These are phyloP conservation scores for Plasmodium yoelii DNA, from an alignment of 169 alveolate genomes.

Conservation along the genomic window DNA sequence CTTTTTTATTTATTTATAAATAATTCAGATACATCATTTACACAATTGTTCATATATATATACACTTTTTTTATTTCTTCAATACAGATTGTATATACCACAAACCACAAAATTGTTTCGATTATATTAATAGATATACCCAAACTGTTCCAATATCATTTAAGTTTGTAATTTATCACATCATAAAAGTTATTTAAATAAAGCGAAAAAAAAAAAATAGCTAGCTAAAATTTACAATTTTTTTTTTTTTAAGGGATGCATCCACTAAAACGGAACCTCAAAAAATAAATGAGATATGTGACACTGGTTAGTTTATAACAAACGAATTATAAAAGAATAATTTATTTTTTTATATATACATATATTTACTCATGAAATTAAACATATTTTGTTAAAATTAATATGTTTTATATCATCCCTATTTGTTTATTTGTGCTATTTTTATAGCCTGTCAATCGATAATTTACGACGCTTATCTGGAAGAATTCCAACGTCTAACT, in stretches of 20 bases:
- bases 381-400: too few relatives aligned
- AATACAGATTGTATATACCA: conserved; percentile 35
- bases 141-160: conserved; percentile 61
- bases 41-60: background rate
- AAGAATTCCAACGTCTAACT: conserved; percentile 27
- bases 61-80: background rate
- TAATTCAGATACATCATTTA: background rate
- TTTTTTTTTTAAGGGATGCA: conserved; percentile 51
- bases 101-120: conserved; percentile 64
- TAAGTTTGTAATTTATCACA: conserved; percentile 14
- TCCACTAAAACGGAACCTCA: conserved; percentile 73
- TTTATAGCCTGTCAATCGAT: conserved; percentile 58
- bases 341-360: background rate
- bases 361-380: too few relatives aligned
- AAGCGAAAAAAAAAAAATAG: background rate
- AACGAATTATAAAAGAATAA: background rate
- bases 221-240: background rate
- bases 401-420: too few relatives aligned
- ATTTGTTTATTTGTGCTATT: too few relatives aligned
- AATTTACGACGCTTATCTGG: conserved; percentile 63
- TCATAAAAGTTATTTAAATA: background rate
- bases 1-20: too few relatives aligned
- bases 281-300: conserved; percentile 70
- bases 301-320: conserved; percentile 47
- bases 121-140: conserved; percentile 48